Evolutionary conservation across 2,329 filamentous ascomycete genomes (phyloP).

Genomic region (Penicillium sclerotigenum): DNA sequence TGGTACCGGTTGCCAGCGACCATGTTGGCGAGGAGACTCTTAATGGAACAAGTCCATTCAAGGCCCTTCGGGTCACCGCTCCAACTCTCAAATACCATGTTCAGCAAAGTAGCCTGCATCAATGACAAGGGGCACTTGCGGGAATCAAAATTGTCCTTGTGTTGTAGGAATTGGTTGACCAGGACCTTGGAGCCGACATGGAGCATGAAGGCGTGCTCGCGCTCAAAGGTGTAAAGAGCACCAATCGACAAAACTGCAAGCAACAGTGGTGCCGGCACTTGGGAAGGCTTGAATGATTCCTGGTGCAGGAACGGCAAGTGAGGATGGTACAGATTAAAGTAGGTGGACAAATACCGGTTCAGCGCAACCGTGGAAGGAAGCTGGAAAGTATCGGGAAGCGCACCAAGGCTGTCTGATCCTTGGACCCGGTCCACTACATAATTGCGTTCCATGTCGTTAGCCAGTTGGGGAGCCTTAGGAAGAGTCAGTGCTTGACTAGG

Average conservation of each 20-base stretch:
- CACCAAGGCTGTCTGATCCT: conserved; percentile 72
- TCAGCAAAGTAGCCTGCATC: conserved; percentile 93
- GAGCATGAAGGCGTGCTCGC: conserved; percentile 93
- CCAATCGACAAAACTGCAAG: conserved; percentile 92
- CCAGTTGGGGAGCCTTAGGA: conserved; percentile 73
- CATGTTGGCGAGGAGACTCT: conserved; percentile 97
- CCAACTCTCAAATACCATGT: conserved; percentile 99
- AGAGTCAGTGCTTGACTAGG: conserved; percentile 62
- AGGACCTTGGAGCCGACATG: conserved; percentile 97
- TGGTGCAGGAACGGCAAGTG: conserved; percentile 95
- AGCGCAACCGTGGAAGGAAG: conserved; percentile 75
- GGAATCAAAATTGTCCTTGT: conserved; percentile 98
- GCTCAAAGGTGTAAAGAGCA: conserved; percentile 93
- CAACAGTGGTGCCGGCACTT: conserved; percentile 76
- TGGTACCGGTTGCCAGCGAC: conserved; percentile 96
- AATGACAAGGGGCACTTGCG: conserved; percentile 96
- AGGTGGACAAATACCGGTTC: conserved; percentile 90
- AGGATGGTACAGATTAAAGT: conserved; percentile 96
- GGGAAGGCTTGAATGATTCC: conserved; percentile 78
- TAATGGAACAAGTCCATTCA: conserved; percentile 98
- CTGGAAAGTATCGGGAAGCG: conserved; percentile 84
- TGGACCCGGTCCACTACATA: conserved; percentile 83
- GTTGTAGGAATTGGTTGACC: conserved; percentile 93
- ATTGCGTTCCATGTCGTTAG: conserved; percentile 79
- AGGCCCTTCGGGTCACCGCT: conserved; percentile 95